Conservation (phyloP, 208 protist genomes). For the Wallacemonas collosoma region DNA sequence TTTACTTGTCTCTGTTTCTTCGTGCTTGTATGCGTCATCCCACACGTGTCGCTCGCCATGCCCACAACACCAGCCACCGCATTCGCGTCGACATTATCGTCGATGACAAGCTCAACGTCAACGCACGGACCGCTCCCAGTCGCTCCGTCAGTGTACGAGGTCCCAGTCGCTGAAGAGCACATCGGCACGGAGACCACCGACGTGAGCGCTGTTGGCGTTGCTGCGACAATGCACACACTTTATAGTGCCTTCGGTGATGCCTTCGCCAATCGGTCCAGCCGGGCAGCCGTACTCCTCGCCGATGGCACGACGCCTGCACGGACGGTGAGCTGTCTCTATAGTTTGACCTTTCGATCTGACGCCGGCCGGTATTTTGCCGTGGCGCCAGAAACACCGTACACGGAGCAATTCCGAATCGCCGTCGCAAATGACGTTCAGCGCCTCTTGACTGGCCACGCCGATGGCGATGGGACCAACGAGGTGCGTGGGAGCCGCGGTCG, state of each 20-base stretch:
- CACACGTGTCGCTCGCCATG: no score
- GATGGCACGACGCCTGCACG: background rate
- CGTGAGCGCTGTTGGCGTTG: no score
- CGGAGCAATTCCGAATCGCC: background rate
- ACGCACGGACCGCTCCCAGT: no score
- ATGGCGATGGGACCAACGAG: background rate
- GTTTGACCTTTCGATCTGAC: conserved; percentile 17
- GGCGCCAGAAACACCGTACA: conserved; percentile 16
- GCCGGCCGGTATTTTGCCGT: conserved; percentile 27
- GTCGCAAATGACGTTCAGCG: conserved; percentile 18
- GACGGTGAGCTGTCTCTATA: conserved; percentile 25
- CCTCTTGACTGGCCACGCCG: background rate
- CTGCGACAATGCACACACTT: no score
- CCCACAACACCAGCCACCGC: no score
- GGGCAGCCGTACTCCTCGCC: background rate
- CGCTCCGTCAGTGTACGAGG: no score
- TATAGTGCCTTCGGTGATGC: no score
- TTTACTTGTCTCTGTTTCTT: background rate
- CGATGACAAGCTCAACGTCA: no score
- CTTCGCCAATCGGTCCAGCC: background rate
- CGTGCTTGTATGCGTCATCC: background rate
- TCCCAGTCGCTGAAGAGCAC: no score
- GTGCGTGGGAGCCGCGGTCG: background rate
- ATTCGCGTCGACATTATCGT: no score
- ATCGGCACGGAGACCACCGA: no score